Conservation (phyloP, 108 stramenopile genomes). For the Skeletonema marinoi region DNA sequence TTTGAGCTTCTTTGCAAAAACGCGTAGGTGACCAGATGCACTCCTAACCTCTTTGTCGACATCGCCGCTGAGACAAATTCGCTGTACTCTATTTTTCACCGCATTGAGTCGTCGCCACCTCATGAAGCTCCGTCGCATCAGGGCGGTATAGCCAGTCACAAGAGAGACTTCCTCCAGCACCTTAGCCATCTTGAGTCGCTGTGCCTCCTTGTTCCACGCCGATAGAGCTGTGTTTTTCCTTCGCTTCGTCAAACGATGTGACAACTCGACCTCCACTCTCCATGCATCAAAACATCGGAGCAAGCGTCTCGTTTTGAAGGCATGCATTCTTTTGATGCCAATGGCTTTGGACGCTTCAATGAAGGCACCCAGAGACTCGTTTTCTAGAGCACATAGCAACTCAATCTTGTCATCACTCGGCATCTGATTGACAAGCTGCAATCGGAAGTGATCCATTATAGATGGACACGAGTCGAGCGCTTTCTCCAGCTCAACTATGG, state of each 20-base stretch:
- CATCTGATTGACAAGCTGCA: slow-evolving; percentile 17
- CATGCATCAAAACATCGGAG: slow-evolving; percentile 1
- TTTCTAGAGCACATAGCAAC: slow-evolving; percentile 17
- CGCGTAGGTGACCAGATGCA: slow-evolving; percentile 21
- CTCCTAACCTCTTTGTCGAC: slow-evolving; percentile 17
- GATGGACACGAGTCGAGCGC: slow-evolving; percentile 3
- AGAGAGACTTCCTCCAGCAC: neutral
- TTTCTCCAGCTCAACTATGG: neutral
- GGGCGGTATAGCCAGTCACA: neutral
- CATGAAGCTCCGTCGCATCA: neutral
- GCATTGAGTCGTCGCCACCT: neutral
- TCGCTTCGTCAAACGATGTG: neutral
- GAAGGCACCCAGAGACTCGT: slow-evolving; percentile 12
- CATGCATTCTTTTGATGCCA: neutral
- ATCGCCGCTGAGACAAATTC: neutral
- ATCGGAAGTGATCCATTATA: slow-evolving; percentile 16
- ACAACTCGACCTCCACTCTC: slow-evolving; percentile 1
- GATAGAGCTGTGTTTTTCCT: slow-evolving; percentile 6
- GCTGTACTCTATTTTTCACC: neutral
- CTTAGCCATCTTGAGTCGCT: neutral
- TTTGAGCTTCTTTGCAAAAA: neutral
- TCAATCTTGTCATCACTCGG: slow-evolving; percentile 9
- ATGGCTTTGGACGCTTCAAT: slow-evolving; percentile 17
- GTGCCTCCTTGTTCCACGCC: slow-evolving; percentile 6
- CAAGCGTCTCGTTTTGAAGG: neutral